These are phyloP conservation scores for Verticillium nonalfalfae DNA, from an alignment of 2,329 filamentous ascomycete species.

Conservation along the genomic window DNA sequence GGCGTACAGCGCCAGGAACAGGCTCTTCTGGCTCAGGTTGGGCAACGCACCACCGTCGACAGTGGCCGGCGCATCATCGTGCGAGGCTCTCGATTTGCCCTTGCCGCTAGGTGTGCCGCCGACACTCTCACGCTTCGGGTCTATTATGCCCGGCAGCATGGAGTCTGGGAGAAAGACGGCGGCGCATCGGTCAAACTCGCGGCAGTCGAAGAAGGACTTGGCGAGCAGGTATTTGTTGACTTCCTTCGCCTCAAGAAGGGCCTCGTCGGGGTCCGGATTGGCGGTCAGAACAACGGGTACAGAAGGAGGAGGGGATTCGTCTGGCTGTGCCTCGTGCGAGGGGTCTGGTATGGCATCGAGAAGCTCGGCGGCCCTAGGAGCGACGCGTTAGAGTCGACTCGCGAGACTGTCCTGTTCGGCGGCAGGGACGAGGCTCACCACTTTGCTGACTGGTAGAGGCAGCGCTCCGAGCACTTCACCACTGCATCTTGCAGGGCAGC, in stretches of 20 bases:
- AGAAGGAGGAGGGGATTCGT: slow-evolving; percentile 24
- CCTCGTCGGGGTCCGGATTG: slow-evolving; percentile 65
- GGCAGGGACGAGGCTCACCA: slow-evolving; percentile 51
- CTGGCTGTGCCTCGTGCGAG: slow-evolving; percentile 46
- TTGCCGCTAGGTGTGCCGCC: slow-evolving; percentile 48
- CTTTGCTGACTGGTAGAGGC: slow-evolving; percentile 93
- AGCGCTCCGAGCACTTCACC: slow-evolving; percentile 86
- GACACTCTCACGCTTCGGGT: slow-evolving; percentile 31
- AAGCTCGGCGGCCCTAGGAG: slow-evolving; percentile 83
- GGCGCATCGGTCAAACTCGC: slow-evolving; percentile 90
- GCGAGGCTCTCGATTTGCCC: slow-evolving; percentile 40
- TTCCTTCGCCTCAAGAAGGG: slow-evolving; percentile 70
- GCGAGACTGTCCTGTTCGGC: neutral
- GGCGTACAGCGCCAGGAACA: slow-evolving; percentile 89
- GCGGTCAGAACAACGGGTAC: slow-evolving; percentile 41
- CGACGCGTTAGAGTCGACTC: neutral
- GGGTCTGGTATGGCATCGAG: slow-evolving; percentile 71
- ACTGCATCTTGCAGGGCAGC: slow-evolving; percentile 77
- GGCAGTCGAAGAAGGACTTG: slow-evolving; percentile 91
- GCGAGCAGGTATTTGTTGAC: slow-evolving; percentile 80
- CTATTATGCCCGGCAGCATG: slow-evolving; percentile 61
- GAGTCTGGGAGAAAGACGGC: slow-evolving; percentile 80
- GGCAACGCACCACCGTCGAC: slow-evolving; percentile 31
- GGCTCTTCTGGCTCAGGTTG: slow-evolving; percentile 75
- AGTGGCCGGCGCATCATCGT: slow-evolving; percentile 12